Conservation (phyloP, 257 asterid genomes). For the Solanum paucissectum region DNA sequence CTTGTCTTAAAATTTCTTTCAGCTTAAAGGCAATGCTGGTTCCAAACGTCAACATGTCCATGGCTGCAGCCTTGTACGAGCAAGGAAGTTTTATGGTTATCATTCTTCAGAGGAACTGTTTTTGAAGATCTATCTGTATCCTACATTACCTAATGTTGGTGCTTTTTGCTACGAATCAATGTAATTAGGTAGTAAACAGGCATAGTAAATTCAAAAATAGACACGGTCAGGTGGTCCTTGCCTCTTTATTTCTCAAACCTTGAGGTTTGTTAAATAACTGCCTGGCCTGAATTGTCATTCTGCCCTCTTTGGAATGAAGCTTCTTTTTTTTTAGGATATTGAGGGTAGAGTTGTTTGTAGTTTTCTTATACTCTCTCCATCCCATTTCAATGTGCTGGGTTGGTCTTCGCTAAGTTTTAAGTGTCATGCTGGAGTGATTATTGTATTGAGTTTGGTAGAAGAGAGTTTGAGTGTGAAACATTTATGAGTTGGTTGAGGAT, state of each 20-base stretch:
- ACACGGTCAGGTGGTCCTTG: background rate
- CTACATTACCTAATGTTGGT: slow-evolving; percentile 8
- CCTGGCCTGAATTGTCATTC: background rate
- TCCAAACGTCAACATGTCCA: slow-evolving; percentile 91
- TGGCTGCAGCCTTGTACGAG: slow-evolving; percentile 70
- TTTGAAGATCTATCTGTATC: slow-evolving; percentile 94
- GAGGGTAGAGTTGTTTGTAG: background rate
- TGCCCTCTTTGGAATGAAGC: background rate
- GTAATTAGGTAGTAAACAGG: background rate
- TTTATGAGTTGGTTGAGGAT: background rate
- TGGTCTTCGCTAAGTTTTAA: background rate
- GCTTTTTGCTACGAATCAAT: background rate
- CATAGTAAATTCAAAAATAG: background rate
- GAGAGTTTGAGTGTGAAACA: background rate
- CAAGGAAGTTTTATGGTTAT: slow-evolving; percentile 81
- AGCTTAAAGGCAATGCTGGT: slow-evolving; percentile 77
- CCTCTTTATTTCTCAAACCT: background rate
- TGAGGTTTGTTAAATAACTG: background rate
- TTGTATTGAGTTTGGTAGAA: background rate
- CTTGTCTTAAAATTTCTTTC: slow-evolving; percentile 12
- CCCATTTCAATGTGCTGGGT: background rate
- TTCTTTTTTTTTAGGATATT: background rate
- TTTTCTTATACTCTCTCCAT: background rate
- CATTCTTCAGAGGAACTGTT: slow-evolving; percentile 84
- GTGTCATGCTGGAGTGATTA: background rate